Conservation (phyloP, 1,284 basidiomycete genomes). For the Trametes hirsuta region DNA sequence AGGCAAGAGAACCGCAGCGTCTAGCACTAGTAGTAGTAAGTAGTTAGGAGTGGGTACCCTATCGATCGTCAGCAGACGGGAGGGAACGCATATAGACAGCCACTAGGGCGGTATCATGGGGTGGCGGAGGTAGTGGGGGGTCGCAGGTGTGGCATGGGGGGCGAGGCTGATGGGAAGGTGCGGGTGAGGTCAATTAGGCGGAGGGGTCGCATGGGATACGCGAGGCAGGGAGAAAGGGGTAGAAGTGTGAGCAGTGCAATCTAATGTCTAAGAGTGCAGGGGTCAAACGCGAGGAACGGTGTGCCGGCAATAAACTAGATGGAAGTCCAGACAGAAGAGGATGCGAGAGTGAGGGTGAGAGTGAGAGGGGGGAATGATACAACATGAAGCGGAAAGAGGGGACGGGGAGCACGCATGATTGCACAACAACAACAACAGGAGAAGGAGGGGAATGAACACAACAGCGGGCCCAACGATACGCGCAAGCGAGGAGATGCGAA, state of each 20-base stretch:
- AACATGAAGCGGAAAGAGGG: conserved; percentile 1
- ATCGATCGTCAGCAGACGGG: neutral
- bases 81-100: neutral
- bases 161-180: neutral
- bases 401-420: conserved; percentile 4
- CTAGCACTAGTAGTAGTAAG: neutral
- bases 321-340: neutral
- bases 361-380: conserved; percentile 2
- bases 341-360: neutral
- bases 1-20: neutral
- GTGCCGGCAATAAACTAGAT: conserved; percentile 17
- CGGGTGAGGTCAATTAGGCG: conserved; percentile 9
- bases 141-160: neutral
- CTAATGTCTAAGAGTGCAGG: conserved; percentile 17
- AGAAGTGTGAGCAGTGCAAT: conserved; percentile 12
- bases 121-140: neutral
- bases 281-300: neutral
- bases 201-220: conserved; percentile 9
- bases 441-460: neutral
- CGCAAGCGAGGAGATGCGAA: conserved; percentile 3
- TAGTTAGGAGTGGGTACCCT: conserved; percentile 1
- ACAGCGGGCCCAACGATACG: conserved; percentile 1
- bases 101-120: neutral
- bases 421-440: conserved; percentile 8
- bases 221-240: neutral